phyloP scores from a whole-genome alignment of 208 protist genomes.

The Trypanosoma rangeli region DNA sequence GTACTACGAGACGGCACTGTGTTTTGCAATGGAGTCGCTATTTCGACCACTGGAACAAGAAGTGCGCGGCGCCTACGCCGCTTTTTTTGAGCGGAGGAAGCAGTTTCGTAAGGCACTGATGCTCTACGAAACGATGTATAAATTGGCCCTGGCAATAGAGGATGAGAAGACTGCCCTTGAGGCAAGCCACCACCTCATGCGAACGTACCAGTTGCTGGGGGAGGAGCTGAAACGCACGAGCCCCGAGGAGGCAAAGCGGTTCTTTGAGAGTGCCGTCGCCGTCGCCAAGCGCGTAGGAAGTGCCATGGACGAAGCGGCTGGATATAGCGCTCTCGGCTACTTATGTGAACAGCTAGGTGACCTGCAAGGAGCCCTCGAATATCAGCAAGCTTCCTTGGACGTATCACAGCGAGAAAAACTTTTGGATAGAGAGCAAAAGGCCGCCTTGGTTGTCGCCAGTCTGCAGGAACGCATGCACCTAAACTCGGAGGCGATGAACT shows the following conservation, averaged over 20 bases:
- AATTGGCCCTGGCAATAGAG: conserved; percentile 55
- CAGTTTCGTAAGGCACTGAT: conserved; percentile 46
- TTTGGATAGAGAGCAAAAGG: conserved; percentile 48
- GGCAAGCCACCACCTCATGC: conserved; percentile 63
- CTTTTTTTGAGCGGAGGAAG: conserved; percentile 69
- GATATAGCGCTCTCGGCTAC: conserved; percentile 68
- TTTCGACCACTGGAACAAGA: conserved; percentile 64
- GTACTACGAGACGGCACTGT: conserved; percentile 68
- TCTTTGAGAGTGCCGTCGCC: conserved; percentile 46
- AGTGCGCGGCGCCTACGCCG: conserved; percentile 50
- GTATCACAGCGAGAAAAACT: conserved; percentile 46
- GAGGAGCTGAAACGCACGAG: conserved; percentile 33
- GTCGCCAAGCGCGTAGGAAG: conserved; percentile 44
- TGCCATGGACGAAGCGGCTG: conserved; percentile 46
- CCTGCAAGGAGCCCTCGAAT: conserved; percentile 59
- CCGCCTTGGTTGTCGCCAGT: conserved; percentile 66
- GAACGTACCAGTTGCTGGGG: conserved; percentile 65
- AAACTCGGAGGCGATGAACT: conserved; percentile 59
- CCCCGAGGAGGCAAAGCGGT: conserved; percentile 42
- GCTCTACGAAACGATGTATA: conserved; percentile 70
- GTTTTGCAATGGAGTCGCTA: conserved; percentile 74
- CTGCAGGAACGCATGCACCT: conserved; percentile 80
- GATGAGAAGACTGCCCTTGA: conserved; percentile 39
- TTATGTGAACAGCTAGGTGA: conserved; percentile 73
- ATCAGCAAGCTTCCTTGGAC: conserved; percentile 64